phyloP scores from a whole-genome alignment of 306 rosid genomes.

The Glycine soja region DNA sequence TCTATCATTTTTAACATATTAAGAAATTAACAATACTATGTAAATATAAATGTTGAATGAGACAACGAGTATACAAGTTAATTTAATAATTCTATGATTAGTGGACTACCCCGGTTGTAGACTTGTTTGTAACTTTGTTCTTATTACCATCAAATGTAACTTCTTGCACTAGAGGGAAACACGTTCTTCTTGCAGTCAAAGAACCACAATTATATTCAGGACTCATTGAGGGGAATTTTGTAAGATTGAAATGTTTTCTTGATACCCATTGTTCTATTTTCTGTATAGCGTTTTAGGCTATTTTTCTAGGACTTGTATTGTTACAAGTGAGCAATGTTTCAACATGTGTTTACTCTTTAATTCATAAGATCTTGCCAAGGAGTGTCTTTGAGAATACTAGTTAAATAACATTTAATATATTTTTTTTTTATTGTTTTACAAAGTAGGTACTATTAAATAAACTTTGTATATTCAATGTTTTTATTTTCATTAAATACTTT shows the following conservation, averaged over 20 bases:
- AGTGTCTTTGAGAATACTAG: neutral
- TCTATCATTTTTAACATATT: neutral
- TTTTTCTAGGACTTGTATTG: neutral
- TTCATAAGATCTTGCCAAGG: neutral
- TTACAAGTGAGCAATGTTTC: no score
- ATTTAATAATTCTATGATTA: neutral
- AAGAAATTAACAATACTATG: neutral
- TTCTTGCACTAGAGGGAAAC: neutral
- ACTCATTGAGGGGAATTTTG: neutral
- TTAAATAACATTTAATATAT: no score
- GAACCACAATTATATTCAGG: neutral
- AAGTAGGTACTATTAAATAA: no score
- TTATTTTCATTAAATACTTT: neutral
- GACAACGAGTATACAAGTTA: neutral
- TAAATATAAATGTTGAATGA: slow-evolving; percentile 4
- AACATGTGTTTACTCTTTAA: neutral
- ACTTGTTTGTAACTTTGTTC: neutral
- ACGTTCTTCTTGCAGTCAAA: neutral
- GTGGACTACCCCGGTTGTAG: neutral
- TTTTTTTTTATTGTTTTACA: no score
- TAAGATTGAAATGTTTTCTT: neutral
- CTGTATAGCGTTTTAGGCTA: neutral
- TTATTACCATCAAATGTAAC: neutral
- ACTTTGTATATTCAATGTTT: neutral
- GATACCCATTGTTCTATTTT: no score